Percentiles rank a stretch among this genome's conserved stretches.
Evolutionary conservation across 148 eudicot genomes (phyloP).

Genomic region (Persicaria maculosa): DNA sequence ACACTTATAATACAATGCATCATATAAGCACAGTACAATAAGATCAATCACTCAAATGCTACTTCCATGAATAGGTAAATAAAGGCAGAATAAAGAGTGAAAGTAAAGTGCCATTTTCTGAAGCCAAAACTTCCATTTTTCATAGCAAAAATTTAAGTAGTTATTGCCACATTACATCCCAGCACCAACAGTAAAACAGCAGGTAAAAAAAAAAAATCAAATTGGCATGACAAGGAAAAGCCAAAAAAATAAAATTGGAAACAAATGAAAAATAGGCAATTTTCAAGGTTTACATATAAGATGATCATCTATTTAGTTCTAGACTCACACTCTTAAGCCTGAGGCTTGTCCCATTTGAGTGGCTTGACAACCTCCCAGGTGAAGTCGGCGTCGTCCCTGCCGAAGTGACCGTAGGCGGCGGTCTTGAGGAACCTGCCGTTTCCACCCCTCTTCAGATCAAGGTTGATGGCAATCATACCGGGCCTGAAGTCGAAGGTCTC

Average conservation of each 20-base stretch:
- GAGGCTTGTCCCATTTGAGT: slow-evolving; percentile 47
- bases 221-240: slow-evolving; percentile 1
- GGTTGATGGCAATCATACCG: slow-evolving; percentile 39
- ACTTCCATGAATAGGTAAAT: neutral
- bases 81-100: neutral
- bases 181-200: slow-evolving; percentile 1
- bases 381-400: slow-evolving; percentile 43
- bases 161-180: slow-evolving; percentile 13
- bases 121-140: slow-evolving; percentile 10
- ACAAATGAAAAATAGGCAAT: slow-evolving; percentile 5
- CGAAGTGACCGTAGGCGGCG: slow-evolving; percentile 45
- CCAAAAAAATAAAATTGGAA: slow-evolving; percentile 3
- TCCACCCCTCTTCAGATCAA: slow-evolving; percentile 40
- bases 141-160: slow-evolving; percentile 5
- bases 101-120: neutral
- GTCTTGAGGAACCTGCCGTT: slow-evolving; percentile 39
- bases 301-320: neutral
- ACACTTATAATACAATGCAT: no score
- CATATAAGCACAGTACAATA: no score
- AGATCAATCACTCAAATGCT: neutral
- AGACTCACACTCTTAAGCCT: slow-evolving; percentile 15
- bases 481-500: slow-evolving; percentile 49
- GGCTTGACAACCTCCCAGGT: slow-evolving; percentile 49
- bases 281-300: neutral
- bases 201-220: neutral